Evolutionary conservation across 371 early-diverging fungal genomes (phyloP).

Genomic region (Nematocida major): DNA sequence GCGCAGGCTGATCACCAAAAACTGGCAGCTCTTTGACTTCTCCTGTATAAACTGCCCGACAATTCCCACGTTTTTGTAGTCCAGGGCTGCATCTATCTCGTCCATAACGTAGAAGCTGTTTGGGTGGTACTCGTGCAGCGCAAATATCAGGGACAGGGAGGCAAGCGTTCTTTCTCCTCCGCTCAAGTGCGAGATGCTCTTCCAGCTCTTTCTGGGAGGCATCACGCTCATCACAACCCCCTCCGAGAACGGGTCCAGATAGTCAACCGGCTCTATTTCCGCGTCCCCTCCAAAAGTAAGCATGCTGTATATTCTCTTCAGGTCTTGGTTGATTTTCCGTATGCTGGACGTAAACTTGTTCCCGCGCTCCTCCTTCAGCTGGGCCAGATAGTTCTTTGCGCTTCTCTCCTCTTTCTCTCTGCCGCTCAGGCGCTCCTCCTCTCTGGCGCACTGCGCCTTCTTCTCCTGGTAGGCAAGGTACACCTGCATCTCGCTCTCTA

Average conservation of each 20-base stretch:
- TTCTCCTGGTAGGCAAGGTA: slow-evolving; percentile 48
- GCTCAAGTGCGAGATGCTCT: slow-evolving; percentile 90
- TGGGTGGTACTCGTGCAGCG: slow-evolving; percentile 95
- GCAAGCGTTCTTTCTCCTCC: slow-evolving; percentile 99
- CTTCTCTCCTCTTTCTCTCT: slow-evolving; percentile 9
- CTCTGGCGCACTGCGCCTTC: slow-evolving; percentile 35
- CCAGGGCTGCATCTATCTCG: slow-evolving; percentile 99
- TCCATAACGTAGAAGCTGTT: slow-evolving; percentile 99
- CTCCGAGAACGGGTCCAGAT: slow-evolving; percentile 95
- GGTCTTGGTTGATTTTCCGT: slow-evolving; percentile 76
- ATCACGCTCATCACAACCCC: slow-evolving; percentile 95
- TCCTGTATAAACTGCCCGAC: slow-evolving; percentile 96
- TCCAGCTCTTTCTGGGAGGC: slow-evolving; percentile 99
- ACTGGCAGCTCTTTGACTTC: slow-evolving; percentile 91
- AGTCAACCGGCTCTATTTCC: slow-evolving; percentile 96
- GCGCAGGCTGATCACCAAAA: slow-evolving; percentile 91
- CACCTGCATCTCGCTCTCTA: slow-evolving; percentile 4
- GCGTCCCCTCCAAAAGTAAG: slow-evolving; percentile 94
- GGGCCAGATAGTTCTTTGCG: slow-evolving; percentile 67
- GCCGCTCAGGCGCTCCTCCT: slow-evolving; percentile 4
- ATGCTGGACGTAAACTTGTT: slow-evolving; percentile 93
- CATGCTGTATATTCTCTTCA: slow-evolving; percentile 94
- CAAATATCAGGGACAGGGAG: slow-evolving; percentile 94
- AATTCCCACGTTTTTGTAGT: slow-evolving; percentile 96
- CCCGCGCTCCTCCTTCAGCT: slow-evolving; percentile 72